These are phyloP conservation scores for Candida golubevii DNA, from an alignment of 805 yeast species.

Conservation along the genomic window DNA sequence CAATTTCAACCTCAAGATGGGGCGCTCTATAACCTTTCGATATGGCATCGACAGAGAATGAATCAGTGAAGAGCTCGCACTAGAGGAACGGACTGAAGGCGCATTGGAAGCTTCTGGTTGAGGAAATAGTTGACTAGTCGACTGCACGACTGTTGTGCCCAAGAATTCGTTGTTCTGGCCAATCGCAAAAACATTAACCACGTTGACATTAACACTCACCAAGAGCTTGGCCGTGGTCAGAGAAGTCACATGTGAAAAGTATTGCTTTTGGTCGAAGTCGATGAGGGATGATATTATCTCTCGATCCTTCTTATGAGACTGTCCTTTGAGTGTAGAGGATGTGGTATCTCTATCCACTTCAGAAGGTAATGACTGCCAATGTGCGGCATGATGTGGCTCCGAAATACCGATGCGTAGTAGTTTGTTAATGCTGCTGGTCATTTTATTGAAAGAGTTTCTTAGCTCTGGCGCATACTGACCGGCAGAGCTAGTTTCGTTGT, in stretches of 20 bases:
- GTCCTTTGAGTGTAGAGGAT: background rate
- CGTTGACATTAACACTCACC: constrained; percentile 46
- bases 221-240: constrained; percentile 32
- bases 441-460: constrained; percentile 29
- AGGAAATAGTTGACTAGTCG: constrained; percentile 22
- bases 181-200: constrained; percentile 43
- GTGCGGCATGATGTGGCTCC: background rate
- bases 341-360: constrained; percentile 1
- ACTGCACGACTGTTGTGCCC: constrained; percentile 17
- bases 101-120: constrained; percentile 1
- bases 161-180: constrained; percentile 23
- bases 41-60: constrained; percentile 15
- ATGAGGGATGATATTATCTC: constrained; percentile 22
- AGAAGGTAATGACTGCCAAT: constrained; percentile 5
- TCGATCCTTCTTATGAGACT: background rate
- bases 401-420: constrained; percentile 18
- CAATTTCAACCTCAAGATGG: constrained; percentile 42
- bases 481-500: constrained; percentile 1
- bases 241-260: constrained; percentile 25
- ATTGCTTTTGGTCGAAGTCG: constrained; percentile 30
- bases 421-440: constrained; percentile 31
- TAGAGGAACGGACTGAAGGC: constrained; percentile 7
- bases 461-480: constrained; percentile 5
- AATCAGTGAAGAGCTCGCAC: constrained; percentile 9
- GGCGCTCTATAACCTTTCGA: constrained; percentile 39